Conservation (phyloP, 2,329 filamentous ascomycete genomes). For the Pseudocercospora musae region DNA sequence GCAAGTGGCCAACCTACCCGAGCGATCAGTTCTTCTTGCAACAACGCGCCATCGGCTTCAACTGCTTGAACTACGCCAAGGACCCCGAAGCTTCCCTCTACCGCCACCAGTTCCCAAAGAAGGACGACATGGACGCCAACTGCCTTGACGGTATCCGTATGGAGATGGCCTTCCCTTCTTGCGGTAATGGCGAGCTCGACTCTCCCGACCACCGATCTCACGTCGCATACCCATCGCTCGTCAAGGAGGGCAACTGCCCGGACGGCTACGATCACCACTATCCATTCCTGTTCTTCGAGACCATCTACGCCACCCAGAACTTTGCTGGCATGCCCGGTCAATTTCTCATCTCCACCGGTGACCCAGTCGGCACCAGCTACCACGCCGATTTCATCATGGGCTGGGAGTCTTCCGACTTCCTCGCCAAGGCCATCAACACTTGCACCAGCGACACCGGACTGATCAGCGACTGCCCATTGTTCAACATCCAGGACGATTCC, state of each 20-base stretch:
- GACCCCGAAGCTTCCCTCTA: slow-evolving; percentile 69
- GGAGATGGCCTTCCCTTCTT: slow-evolving; percentile 84
- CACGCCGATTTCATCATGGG: slow-evolving; percentile 78
- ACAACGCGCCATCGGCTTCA: slow-evolving; percentile 88
- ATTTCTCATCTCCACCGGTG: slow-evolving; percentile 76
- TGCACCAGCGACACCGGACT: slow-evolving; percentile 70
- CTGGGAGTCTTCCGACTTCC: slow-evolving; percentile 63
- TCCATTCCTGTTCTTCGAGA: slow-evolving; percentile 78
- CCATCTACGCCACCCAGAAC: slow-evolving; percentile 71
- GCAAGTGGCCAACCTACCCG: slow-evolving; percentile 62
- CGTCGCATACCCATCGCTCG: slow-evolving; percentile 72
- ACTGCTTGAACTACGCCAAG: slow-evolving; percentile 79
- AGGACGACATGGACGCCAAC: slow-evolving; percentile 73
- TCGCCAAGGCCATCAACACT: slow-evolving; percentile 67
- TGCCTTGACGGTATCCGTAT: slow-evolving; percentile 79
- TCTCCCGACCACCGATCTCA: slow-evolving; percentile 58
- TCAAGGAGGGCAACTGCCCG: slow-evolving; percentile 76
- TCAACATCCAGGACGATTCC: slow-evolving; percentile 62
- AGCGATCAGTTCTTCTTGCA: slow-evolving; percentile 67
- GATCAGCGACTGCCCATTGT: slow-evolving; percentile 72
- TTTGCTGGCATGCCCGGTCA: slow-evolving; percentile 62
- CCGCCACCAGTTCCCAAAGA: slow-evolving; percentile 78
- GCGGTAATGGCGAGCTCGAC: slow-evolving; percentile 69
- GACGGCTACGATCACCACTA: slow-evolving; percentile 64
- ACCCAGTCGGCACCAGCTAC: slow-evolving; percentile 69